These are phyloP conservation scores for Gaeumannomyces tritici DNA, from an alignment of 2,329 filamentous ascomycete species.

Conservation along the genomic window DNA sequence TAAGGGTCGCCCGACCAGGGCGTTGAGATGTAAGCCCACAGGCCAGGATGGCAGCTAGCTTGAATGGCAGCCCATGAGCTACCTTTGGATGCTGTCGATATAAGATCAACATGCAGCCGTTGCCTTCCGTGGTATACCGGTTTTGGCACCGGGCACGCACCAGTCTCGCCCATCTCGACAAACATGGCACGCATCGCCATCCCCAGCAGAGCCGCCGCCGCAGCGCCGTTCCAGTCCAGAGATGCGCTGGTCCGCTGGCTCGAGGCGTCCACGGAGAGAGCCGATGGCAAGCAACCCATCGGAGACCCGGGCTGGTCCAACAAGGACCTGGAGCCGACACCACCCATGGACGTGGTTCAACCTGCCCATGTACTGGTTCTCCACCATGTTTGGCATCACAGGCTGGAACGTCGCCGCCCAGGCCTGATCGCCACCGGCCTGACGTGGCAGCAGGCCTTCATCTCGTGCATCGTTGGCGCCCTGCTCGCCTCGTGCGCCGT, in stretches of 20 bases:
- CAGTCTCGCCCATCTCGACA: too few relatives aligned
- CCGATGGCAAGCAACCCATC: slow-evolving; percentile 10
- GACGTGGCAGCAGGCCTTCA: too few relatives aligned
- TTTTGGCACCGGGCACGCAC: too few relatives aligned
- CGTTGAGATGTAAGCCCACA: too few relatives aligned
- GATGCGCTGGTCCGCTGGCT: slow-evolving; percentile 14
- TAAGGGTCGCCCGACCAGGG: too few relatives aligned
- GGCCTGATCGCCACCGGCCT: slow-evolving; percentile 9
- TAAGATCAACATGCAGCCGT: too few relatives aligned
- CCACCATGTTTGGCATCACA: slow-evolving; percentile 3
- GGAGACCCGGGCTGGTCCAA: slow-evolving; percentile 19
- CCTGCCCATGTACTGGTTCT: slow-evolving; percentile 17
- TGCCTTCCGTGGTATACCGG: too few relatives aligned
- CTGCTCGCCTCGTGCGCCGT: too few relatives aligned
- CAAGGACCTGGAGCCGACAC: slow-evolving; percentile 20
- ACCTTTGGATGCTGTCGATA: too few relatives aligned
- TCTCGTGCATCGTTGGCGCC: too few relatives aligned
- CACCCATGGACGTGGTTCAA: slow-evolving; percentile 22
- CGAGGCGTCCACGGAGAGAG: slow-evolving; percentile 10
- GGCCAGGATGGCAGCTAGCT: too few relatives aligned
- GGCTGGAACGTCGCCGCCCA: slow-evolving; percentile 1
- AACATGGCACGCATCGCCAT: slow-evolving; percentile 1
- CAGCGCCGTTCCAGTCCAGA: slow-evolving; percentile 14
- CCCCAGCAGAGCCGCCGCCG: slow-evolving; percentile 7
- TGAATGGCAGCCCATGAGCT: too few relatives aligned